Percentiles rank a stretch among this genome's conserved stretches.
Conservation (phyloP, 768 basidiomycete species). For the Rhizopogon salebrosus region DNA sequence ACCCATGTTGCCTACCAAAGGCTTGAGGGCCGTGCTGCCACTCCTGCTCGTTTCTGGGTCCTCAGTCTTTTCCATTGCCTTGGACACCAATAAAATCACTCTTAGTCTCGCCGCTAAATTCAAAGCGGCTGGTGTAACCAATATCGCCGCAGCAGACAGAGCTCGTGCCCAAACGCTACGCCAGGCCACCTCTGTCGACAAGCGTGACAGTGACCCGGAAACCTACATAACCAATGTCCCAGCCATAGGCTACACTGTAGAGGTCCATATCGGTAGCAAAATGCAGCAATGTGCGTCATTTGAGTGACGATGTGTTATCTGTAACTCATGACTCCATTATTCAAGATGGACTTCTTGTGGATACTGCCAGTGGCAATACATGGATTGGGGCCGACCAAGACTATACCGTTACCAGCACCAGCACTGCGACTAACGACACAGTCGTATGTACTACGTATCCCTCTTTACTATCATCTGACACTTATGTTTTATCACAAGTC, state of each 20-base stretch:
- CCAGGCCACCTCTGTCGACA: background rate
- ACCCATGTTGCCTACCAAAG: background rate
- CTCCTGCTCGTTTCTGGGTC: background rate
- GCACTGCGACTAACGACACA: slow-evolving; percentile 1
- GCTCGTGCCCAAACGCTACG: background rate
- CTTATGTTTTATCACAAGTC: background rate
- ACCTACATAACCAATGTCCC: slow-evolving; percentile 5
- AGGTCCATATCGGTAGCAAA: slow-evolving; percentile 13
- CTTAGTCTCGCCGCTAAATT: slow-evolving; percentile 2
- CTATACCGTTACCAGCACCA: slow-evolving; percentile 2
- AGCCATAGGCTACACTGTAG: slow-evolving; percentile 18
- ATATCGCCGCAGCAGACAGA: background rate
- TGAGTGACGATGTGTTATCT: background rate
- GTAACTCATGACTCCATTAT: background rate
- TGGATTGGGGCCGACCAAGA: slow-evolving; percentile 13
- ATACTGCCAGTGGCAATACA: slow-evolving; percentile 16
- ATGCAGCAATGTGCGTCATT: slow-evolving; percentile 14
- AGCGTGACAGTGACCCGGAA: background rate
- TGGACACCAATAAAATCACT: background rate
- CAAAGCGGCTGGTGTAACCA: background rate
- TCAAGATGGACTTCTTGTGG: slow-evolving; percentile 14
- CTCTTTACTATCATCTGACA: background rate
- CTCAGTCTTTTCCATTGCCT: background rate
- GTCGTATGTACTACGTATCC: background rate
- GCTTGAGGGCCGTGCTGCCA: background rate